Evolutionary conservation across 202 grass and related monocot genomes (phyloP).

Genomic region (Schoenoplectus triqueter): DNA sequence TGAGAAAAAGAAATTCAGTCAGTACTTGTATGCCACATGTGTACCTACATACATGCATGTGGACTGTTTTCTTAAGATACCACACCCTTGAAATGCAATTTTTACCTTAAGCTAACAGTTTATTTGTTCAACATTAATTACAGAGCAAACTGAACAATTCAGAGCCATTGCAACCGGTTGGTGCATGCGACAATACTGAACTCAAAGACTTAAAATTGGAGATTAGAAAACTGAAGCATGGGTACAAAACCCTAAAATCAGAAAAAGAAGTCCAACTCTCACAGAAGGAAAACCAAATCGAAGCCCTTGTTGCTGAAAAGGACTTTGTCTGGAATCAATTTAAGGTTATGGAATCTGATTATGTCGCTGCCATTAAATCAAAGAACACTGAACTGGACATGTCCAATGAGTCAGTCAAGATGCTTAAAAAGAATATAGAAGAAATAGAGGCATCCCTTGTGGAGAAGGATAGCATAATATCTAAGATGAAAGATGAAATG

Average conservation of each 20-base stretch:
- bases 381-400: constrained; percentile 47
- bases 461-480: constrained; percentile 55
- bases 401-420: constrained; percentile 55
- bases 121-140: constrained; percentile 39
- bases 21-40: background rate
- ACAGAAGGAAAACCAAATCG: constrained; percentile 61
- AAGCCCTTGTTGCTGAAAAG: constrained; percentile 53
- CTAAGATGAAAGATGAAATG: constrained; percentile 46
- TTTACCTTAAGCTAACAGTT: constrained; percentile 25
- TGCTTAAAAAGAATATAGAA: constrained; percentile 49
- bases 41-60: background rate
- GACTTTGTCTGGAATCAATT: constrained; percentile 82
- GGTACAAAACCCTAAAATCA: constrained; percentile 55
- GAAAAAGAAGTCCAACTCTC: constrained; percentile 56
- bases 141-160: constrained; percentile 53
- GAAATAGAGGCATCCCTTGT: constrained; percentile 37
- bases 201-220: constrained; percentile 48
- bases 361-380: constrained; percentile 37
- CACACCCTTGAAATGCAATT: background rate
- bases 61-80: background rate
- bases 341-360: constrained; percentile 67
- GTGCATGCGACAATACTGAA: constrained; percentile 34
- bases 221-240: constrained; percentile 60
- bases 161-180: constrained; percentile 25
- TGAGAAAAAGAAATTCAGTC: background rate